Percentiles rank a stretch among this genome's conserved stretches.
phyloP scores from a whole-genome alignment of 1,284 basidiomycete genomes.

The Boletus calvinii region DNA sequence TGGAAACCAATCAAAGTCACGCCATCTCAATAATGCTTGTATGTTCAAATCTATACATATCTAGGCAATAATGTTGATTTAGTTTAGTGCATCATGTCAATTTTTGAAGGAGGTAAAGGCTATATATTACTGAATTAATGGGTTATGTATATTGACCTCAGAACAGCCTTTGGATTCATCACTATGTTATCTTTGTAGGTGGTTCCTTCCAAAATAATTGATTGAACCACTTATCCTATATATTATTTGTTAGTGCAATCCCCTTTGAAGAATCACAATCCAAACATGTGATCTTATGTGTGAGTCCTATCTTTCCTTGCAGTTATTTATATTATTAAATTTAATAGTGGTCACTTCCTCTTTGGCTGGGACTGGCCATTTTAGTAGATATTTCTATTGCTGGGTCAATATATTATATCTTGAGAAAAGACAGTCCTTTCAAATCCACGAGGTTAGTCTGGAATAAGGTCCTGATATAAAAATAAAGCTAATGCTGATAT shows the following conservation, averaged over 20 bases:
- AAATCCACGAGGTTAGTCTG: slow-evolving; percentile 17
- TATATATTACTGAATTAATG: not conserved
- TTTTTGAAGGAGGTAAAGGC: slow-evolving; percentile 24
- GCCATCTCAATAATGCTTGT: slow-evolving; percentile 17
- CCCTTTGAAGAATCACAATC: not conserved
- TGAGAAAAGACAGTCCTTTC: slow-evolving; percentile 7
- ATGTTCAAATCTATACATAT: slow-evolving; percentile 2
- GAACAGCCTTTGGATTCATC: slow-evolving; percentile 32
- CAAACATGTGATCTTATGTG: not conserved
- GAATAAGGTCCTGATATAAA: not conserved
- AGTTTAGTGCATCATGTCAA: slow-evolving; percentile 15
- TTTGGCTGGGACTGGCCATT: slow-evolving; percentile 26
- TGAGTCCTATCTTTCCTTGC: not conserved
- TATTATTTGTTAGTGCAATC: slow-evolving; percentile 4
- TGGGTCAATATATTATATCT: slow-evolving; percentile 16
- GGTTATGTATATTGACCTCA: slow-evolving; percentile 3
- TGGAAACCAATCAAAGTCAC: slow-evolving; percentile 2
- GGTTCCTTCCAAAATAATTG: not conserved
- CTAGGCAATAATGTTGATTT: not conserved
- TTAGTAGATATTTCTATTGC: slow-evolving; percentile 26
- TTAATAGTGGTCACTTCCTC: slow-evolving; percentile 18
- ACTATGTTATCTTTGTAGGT: slow-evolving; percentile 36
- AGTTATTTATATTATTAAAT: not conserved
- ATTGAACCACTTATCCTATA: not conserved
- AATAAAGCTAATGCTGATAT: not conserved